phyloP scores from a whole-genome alignment of 495 filamentous ascomycete genomes.

The Penicillium cataractarum region DNA sequence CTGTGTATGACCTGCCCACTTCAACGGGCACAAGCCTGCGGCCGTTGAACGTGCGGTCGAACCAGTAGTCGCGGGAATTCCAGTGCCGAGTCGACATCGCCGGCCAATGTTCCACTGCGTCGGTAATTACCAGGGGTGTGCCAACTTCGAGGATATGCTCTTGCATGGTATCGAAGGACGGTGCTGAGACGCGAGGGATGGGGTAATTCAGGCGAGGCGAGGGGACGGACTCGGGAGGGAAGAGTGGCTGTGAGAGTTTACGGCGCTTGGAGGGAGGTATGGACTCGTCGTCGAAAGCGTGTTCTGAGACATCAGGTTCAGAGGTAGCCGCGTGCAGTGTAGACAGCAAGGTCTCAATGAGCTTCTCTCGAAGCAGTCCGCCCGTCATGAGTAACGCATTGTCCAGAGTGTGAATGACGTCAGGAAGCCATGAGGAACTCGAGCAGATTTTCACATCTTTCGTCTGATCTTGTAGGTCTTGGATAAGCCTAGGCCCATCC shows the following conservation, averaged over 20 bases:
- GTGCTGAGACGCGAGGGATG: conserved; percentile 39
- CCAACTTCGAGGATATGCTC: conserved; percentile 55
- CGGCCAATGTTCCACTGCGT: conserved; percentile 72
- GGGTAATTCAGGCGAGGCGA: conserved; percentile 39
- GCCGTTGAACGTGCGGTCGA: conserved; percentile 74
- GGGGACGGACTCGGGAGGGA: conserved; percentile 42
- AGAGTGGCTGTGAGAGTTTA: conserved; percentile 41
- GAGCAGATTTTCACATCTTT: conserved; percentile 12
- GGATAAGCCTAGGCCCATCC: conserved; percentile 18
- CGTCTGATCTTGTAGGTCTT: conserved; percentile 14
- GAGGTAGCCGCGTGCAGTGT: conserved; percentile 34
- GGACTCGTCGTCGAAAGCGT: not conserved
- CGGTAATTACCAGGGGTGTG: conserved; percentile 72
- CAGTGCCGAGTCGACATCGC: conserved; percentile 71
- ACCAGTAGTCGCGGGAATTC: conserved; percentile 73
- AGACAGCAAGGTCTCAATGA: conserved; percentile 54
- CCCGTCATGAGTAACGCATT: conserved; percentile 83
- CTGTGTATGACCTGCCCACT: conserved; percentile 86
- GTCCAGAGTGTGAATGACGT: conserved; percentile 70
- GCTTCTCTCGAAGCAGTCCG: conserved; percentile 62
- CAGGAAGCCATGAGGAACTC: conserved; percentile 35
- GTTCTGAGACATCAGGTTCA: not conserved
- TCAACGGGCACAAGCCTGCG: conserved; percentile 85
- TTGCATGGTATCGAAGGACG: conserved; percentile 67
- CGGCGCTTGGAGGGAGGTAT: conserved; percentile 31